Conservation (phyloP, 495 filamentous ascomycete species). For the Bryoglossum gracile region DNA sequence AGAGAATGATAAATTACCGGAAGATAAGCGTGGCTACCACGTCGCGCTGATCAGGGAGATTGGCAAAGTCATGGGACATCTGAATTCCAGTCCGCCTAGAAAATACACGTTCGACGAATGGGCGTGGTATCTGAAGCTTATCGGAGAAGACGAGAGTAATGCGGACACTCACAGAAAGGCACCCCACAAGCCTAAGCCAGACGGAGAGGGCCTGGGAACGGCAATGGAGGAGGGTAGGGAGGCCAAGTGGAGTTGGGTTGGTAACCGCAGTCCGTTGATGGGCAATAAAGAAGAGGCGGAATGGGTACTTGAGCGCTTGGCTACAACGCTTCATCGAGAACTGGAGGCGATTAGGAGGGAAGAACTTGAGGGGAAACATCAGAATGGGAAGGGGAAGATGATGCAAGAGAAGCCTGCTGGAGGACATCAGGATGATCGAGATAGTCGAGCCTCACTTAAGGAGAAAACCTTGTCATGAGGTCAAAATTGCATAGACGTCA, state of each 20-base stretch:
- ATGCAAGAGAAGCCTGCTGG: not conserved
- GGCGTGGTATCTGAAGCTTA: slow-evolving; percentile 68
- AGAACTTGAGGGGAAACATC: slow-evolving; percentile 5
- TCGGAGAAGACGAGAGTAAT: slow-evolving; percentile 60
- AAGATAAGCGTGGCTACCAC: slow-evolving; percentile 45
- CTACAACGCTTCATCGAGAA: slow-evolving; percentile 45
- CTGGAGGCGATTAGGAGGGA: slow-evolving; percentile 32
- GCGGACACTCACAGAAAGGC: slow-evolving; percentile 35
- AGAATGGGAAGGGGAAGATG: not conserved
- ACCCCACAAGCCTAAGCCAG: slow-evolving; percentile 32
- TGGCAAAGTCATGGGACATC: slow-evolving; percentile 54
- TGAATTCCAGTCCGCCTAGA: slow-evolving; percentile 49
- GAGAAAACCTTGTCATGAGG: no score
- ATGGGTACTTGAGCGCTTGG: slow-evolving; percentile 69
- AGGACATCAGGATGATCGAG: no score
- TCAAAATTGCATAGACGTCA: no score
- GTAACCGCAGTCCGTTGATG: slow-evolving; percentile 63
- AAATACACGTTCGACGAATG: slow-evolving; percentile 77
- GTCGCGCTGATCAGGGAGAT: slow-evolving; percentile 62
- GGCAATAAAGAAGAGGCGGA: slow-evolving; percentile 65
- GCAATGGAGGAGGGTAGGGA: slow-evolving; percentile 25
- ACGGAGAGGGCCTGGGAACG: slow-evolving; percentile 21
- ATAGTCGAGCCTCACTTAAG: no score
- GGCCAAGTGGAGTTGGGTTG: slow-evolving; percentile 50
- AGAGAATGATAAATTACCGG: slow-evolving; percentile 24